Evolutionary conservation across 495 filamentous ascomycete species (phyloP).

Genomic region (Podospora bellae-mahoneyi): DNA sequence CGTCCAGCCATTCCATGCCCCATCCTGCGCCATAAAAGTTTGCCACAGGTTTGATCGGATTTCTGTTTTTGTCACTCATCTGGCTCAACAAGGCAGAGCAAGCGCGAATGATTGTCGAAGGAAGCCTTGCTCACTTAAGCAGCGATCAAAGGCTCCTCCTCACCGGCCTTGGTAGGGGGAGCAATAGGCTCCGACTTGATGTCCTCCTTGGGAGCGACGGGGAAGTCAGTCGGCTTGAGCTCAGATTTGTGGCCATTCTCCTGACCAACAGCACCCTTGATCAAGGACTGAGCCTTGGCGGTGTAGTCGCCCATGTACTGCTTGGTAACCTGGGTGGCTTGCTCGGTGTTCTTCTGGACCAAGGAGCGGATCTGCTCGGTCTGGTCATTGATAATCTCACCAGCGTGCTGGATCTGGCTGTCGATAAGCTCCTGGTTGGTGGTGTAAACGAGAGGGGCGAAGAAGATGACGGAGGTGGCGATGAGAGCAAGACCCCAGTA

Average conservation of each 20-base stretch:
- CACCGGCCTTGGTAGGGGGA: slow-evolving; percentile 20
- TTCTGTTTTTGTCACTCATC: not conserved
- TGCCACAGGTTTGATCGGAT: not conserved
- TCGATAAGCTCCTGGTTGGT: slow-evolving; percentile 94
- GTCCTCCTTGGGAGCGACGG: slow-evolving; percentile 55
- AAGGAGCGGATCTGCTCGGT: slow-evolving; percentile 75
- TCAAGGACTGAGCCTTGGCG: slow-evolving; percentile 74
- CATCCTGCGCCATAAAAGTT: not conserved
- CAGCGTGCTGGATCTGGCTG: slow-evolving; percentile 66
- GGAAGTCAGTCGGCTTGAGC: slow-evolving; percentile 53
- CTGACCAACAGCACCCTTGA: slow-evolving; percentile 40
- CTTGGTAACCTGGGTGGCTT: slow-evolving; percentile 72
- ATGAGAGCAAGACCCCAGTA: slow-evolving; percentile 88
- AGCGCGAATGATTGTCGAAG: not conserved
- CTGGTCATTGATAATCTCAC: slow-evolving; percentile 73
- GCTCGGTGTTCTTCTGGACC: slow-evolving; percentile 75
- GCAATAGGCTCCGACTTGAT: slow-evolving; percentile 17
- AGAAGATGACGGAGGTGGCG: slow-evolving; percentile 69
- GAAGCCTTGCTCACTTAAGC: slow-evolving; percentile 22
- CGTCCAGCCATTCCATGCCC: not conserved
- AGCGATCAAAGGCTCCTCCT: slow-evolving; percentile 40
- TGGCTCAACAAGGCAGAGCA: not conserved
- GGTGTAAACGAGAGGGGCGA: slow-evolving; percentile 86
- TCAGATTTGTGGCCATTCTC: slow-evolving; percentile 1
- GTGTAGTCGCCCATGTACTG: slow-evolving; percentile 81